Percentiles rank a stretch among this genome's conserved stretches.
These are phyloP conservation scores for Durusdinium trenchii DNA, from an alignment of 73 alveolate genomes.

Conservation along the genomic window DNA sequence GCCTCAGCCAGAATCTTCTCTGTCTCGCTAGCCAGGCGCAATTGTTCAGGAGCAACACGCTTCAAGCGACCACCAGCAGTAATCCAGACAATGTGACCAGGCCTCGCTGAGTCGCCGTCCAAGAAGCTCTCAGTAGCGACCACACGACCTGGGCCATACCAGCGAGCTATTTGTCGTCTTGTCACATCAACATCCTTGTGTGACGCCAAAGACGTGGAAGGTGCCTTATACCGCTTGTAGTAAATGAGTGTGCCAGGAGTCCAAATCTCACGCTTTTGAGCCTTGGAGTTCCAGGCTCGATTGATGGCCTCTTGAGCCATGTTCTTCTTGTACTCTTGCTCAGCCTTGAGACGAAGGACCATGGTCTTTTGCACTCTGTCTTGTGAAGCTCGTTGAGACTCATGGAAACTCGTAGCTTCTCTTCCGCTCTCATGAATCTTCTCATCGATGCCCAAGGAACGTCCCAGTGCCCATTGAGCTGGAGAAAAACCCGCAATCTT, in stretches of 20 bases:
- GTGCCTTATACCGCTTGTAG: conserved; percentile 9
- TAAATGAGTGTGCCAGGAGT: conserved; percentile 10
- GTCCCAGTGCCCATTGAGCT: conserved; percentile 31
- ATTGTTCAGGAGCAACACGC: conserved; percentile 2
- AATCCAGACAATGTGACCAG: conserved; percentile 56
- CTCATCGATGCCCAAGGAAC: neutral
- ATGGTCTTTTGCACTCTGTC: neutral
- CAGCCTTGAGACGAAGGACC: neutral
- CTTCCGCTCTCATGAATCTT: conserved; percentile 17
- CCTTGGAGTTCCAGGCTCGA: neutral
- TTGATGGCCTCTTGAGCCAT: neutral
- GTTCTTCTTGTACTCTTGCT: neutral
- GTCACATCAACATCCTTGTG: neutral
- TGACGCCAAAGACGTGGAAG: neutral
- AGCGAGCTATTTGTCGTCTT: neutral
- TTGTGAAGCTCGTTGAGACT: neutral
- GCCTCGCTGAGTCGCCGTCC: neutral
- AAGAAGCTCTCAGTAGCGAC: neutral
- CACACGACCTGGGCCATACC: conserved; percentile 41
- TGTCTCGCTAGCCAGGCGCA: neutral
- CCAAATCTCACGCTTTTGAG: neutral
- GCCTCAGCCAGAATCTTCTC: neutral
- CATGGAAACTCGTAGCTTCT: neutral
- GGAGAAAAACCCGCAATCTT: neutral
- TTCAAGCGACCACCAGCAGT: neutral